phyloP scores from a whole-genome alignment of 192 early-diverging fungal species.

The Fimicolochytrium jonesii region DNA sequence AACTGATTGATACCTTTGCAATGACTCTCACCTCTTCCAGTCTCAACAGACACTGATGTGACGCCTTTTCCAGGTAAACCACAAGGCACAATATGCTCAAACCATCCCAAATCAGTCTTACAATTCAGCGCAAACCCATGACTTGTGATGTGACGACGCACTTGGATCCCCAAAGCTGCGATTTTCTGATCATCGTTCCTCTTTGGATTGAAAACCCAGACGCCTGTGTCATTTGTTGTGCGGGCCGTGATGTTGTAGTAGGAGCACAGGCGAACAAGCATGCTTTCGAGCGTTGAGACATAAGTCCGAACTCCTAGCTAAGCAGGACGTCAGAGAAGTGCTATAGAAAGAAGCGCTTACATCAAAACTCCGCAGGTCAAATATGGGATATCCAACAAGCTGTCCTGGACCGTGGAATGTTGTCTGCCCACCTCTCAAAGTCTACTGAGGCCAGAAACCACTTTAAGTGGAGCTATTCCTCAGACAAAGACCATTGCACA shows the following conservation, averaged over 20 bases:
- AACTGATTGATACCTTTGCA: no score
- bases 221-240: conserved; percentile 75
- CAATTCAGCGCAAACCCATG: conserved; percentile 97
- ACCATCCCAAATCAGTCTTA: conserved; percentile 83
- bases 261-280: conserved; percentile 69
- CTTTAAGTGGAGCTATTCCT: no score
- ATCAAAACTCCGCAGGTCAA: conserved; percentile 69
- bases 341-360: conserved; percentile 43
- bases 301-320: conserved; percentile 66
- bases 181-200: conserved; percentile 69
- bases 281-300: conserved; percentile 72
- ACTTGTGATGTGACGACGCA: conserved; percentile 79
- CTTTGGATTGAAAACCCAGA: conserved; percentile 66
- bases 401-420: conserved; percentile 98
- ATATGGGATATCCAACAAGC: conserved; percentile 90
- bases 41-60: conserved; percentile 67
- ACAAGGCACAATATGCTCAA: conserved; percentile 85
- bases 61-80: conserved; percentile 74
- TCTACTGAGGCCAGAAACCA: conserved; percentile 51
- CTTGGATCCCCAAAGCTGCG: conserved; percentile 88
- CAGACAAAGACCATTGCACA: no score
- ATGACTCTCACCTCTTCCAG: no score
- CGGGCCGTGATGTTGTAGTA: conserved; percentile 61
- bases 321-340: no score
- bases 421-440: conserved; percentile 83